Evolutionary conservation across 2,329 filamentous ascomycete species (phyloP), one percentile per base, ranked within the genome.

Genomic region (Clarireedia paspali): DNA sequence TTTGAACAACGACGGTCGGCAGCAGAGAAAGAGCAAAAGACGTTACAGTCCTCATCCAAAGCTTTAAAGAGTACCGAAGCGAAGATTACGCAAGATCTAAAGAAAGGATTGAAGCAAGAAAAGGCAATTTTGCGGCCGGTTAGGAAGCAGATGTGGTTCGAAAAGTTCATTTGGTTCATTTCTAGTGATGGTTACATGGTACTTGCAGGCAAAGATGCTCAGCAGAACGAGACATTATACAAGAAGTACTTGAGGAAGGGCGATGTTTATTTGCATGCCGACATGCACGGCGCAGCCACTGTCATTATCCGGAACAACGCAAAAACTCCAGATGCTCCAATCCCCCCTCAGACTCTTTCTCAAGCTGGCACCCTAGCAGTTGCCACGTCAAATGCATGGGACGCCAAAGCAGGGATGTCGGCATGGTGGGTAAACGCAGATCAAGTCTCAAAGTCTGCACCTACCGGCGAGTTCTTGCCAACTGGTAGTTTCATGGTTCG

Each of bases 151-250:
- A 81, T 91, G 65, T 99, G 94, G 94, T 99, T 96, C 63, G 94
- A 99, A 67, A 99, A 99, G 71, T 99, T 96, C 66, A 77, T 85
- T 27, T 97, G 90, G 80, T 99, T 99, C 73, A 82, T 97, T 63
- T 96, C 91, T 0, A 95, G 91, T 0, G 94, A 99, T 67, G 91
- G 92, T 4, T 96, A 97, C 69, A 79, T 99, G 5, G 88, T 97
- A 0, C 79, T 99, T 15, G 92, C 85, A 46, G 92, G 91, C 15
- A 90, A 89, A 59, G 94, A 99, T 73, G 81, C 85, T 1, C 87
- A 89, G 64, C 94, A 99, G 69, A 91, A 88, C 65, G 94, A 99
- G 70, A 85, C 91, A 42, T 76, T 99, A n/a, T 99, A 97, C 73
- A 84, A 85, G 59, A 83, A 83, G 24, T 86, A 97, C 66, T 74